These are phyloP conservation scores for Backusella psychrophila DNA, from an alignment of 192 early-diverging fungal genomes.

Conservation along the genomic window DNA sequence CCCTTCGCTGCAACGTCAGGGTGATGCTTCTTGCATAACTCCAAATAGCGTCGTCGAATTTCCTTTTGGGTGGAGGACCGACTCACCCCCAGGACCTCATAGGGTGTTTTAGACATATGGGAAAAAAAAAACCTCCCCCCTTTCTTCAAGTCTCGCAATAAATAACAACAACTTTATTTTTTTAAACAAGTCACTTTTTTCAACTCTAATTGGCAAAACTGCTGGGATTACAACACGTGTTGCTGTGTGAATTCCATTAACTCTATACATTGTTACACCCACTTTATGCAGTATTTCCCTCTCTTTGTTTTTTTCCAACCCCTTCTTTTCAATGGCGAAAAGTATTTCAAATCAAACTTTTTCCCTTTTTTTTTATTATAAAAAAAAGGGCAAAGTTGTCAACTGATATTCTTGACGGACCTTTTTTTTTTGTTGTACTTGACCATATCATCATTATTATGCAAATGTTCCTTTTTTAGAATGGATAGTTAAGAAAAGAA, in stretches of 20 bases:
- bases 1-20: conserved; percentile 16
- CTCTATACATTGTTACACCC: neutral
- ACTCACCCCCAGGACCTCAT: conserved; percentile 25
- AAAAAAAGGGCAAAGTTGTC: neutral
- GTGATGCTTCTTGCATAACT: conserved; percentile 29
- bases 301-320: neutral
- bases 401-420: neutral
- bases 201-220: neutral
- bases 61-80: conserved; percentile 19
- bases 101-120: conserved; percentile 20
- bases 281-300: neutral
- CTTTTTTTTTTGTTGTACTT: neutral
- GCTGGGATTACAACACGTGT: neutral
- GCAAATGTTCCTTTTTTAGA: conserved; percentile 1
- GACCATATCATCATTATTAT: neutral
- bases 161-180: neutral
- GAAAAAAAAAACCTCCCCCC: neutral
- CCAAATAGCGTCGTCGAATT: conserved; percentile 20
- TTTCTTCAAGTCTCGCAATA: neutral
- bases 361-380: neutral
- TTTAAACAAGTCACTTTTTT: neutral
- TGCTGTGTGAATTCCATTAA: neutral
- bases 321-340: neutral
- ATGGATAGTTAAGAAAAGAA: too few species aligned
- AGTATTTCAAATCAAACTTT: neutral